Conservation (phyloP, 192 early-diverging fungal species). For the Spizellomyces punctatus region DNA sequence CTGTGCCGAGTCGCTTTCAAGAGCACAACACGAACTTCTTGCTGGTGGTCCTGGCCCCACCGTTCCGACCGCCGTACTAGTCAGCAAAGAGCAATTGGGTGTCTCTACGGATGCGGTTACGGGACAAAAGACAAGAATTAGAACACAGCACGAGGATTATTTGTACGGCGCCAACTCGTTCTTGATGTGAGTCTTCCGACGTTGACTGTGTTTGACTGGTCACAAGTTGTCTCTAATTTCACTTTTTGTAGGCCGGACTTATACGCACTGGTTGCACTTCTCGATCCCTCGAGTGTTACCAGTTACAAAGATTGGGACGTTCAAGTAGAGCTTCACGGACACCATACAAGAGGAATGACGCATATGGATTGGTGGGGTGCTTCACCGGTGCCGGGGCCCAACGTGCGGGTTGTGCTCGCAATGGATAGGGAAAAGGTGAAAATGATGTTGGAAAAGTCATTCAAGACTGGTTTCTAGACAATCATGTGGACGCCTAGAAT, state of each 20-base stretch:
- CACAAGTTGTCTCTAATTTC: background rate
- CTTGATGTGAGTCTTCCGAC: conserved; percentile 31
- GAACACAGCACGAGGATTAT: conserved; percentile 31
- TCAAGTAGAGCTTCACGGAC: conserved; percentile 40
- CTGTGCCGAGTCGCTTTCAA: conserved; percentile 26
- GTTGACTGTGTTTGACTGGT: conserved; percentile 6
- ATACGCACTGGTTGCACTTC: conserved; percentile 22
- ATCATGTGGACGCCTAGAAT: background rate
- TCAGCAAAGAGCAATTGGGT: conserved; percentile 16
- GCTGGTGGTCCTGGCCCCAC: conserved; percentile 24
- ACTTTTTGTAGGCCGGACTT: conserved; percentile 29
- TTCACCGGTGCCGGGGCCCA: conserved; percentile 14
- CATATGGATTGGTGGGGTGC: conserved; percentile 40
- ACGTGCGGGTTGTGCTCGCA: conserved; percentile 33
- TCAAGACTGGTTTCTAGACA: conserved; percentile 29
- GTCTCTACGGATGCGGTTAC: conserved; percentile 7
- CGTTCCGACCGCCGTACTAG: conserved; percentile 10
- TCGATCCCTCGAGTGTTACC: conserved; percentile 31
- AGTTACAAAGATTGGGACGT: conserved; percentile 41
- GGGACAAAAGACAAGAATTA: conserved; percentile 1
- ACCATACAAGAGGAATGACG: conserved; percentile 37
- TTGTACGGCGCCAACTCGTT: conserved; percentile 25
- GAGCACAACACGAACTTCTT: conserved; percentile 28
- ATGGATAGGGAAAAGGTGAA: conserved; percentile 37
- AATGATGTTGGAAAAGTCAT: conserved; percentile 31